These are phyloP conservation scores for Ophiostoma montium DNA, from an alignment of 2,329 filamentous ascomycete genomes.

Conservation along the genomic window DNA sequence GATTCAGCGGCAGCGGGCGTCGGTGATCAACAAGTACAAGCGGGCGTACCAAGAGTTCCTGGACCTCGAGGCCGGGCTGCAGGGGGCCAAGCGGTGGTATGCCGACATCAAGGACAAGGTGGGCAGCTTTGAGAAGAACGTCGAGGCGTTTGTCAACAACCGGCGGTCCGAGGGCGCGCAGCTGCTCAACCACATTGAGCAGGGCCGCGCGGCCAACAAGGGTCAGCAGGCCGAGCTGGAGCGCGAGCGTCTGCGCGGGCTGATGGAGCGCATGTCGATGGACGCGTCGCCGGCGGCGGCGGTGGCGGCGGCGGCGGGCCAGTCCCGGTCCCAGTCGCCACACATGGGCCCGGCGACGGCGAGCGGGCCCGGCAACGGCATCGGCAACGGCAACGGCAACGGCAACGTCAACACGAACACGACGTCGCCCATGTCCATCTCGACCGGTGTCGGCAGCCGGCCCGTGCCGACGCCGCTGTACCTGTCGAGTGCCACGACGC, in stretches of 20 bases:
- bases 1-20: conserved; percentile 68
- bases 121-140: conserved; percentile 84
- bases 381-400: too few relatives aligned
- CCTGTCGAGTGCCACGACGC: conserved; percentile 21
- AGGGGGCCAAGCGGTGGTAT: conserved; percentile 86
- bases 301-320: conserved; percentile 22
- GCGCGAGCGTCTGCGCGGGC: conserved; percentile 65
- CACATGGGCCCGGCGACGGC: neutral
- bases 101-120: conserved; percentile 91
- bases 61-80: conserved; percentile 72
- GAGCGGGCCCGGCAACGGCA: neutral
- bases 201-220: conserved; percentile 51
- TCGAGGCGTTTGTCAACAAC: conserved; percentile 94
- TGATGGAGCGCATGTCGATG: conserved; percentile 95
- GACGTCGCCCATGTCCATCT: conserved; percentile 4
- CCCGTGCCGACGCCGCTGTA: conserved; percentile 23
- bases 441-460: conserved; percentile 10
- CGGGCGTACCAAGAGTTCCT: conserved; percentile 86
- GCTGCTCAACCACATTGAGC: conserved; percentile 76
- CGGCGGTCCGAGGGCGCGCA: conserved; percentile 81
- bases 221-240: conserved; percentile 60
- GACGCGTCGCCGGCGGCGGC: conserved; percentile 40
- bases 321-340: neutral
- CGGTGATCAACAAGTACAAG: conserved; percentile 76
- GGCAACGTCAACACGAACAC: too few relatives aligned